A percentile compares a stretch with the other conserved stretches of the same genome.
These are phyloP conservation scores for Carex myosuroides DNA, from an alignment of 176 grass and related monocot genomes.

Conservation along the genomic window DNA sequence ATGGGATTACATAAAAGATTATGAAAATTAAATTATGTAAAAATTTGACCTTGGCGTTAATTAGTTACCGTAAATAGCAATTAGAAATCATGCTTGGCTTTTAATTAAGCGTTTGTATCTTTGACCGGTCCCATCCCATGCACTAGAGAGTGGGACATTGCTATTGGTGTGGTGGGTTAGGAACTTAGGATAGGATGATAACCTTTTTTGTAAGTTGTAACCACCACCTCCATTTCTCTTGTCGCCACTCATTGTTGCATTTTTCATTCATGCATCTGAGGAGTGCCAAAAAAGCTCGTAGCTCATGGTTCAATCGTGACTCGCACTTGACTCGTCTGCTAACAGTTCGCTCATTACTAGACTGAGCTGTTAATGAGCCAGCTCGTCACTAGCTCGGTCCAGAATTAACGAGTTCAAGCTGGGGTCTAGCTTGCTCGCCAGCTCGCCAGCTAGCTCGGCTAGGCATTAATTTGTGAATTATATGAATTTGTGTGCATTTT, in stretches of 20 bases:
- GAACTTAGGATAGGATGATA: background rate
- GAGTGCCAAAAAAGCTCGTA: too few relatives aligned
- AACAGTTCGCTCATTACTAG: too few relatives aligned
- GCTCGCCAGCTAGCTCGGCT: too few relatives aligned
- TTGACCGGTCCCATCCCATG: background rate
- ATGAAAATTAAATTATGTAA: background rate
- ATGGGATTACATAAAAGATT: background rate
- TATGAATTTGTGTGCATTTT: too few relatives aligned
- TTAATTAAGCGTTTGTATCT: background rate
- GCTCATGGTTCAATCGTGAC: too few relatives aligned
- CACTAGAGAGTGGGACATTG: background rate
- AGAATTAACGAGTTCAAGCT: too few relatives aligned
- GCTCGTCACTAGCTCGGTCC: too few relatives aligned
- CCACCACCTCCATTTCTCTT: constrained; percentile 16
- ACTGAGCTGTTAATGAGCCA: too few relatives aligned
- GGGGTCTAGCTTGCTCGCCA: too few relatives aligned
- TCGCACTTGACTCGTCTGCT: too few relatives aligned
- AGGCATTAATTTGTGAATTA: too few relatives aligned
- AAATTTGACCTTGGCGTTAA: background rate
- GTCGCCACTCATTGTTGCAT: background rate
- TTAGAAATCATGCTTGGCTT: background rate
- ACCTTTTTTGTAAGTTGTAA: background rate
- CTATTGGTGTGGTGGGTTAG: background rate
- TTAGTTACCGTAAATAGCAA: background rate
- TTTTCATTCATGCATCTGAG: background rate